Base-by-base conservation (phyloP, 2,329 filamentous ascomycete species). In the Calcarisporium arbuscula region DNA sequence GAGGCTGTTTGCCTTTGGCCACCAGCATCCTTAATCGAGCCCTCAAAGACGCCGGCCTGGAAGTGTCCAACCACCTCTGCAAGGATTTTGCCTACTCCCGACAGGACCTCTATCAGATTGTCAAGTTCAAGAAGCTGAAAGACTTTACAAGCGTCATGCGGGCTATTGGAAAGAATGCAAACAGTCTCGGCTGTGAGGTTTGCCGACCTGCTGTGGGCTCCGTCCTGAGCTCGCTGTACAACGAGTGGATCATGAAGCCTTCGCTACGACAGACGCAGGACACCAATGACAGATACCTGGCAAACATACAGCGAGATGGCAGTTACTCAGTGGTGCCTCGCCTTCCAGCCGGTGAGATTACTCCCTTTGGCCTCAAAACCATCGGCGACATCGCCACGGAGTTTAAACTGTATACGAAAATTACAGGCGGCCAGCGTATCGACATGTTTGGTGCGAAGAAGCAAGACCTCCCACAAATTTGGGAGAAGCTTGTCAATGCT, bases 391-490 rank as follows among this genome's bases (percentile, higher is more conserved):
- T 95, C 1, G 88, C 87, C 1, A 85, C 85, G 64, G 82, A 90
- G 54, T 94, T 86, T 52, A 72, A 74, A 22, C 66, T 95, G 6
- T 95, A 95, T 62, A 87, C 81, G 52, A 95, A 95, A 62, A 94
- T 95, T 53, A 95, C 88, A 0, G 88, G 88, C 36, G 88, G 85
- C 2, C 88, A 95, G 60, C 77, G 88, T 36, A 94, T 95, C 52
- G 88, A 95, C 58, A 77, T 95, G 80, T 95, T 95, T 51, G 88
- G 88, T 26, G 88, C 88, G 0, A 80, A 80, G 60, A 94, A 94
- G 62, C 83, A 92, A 45, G 86, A 95, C 55, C 68, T 95, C 14
- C 69, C 85, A 3, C 71, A 72, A 11, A 95, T 95, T 48, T 95
- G 88, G 88, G 74, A 74, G 28, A 75, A 79, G 46, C 70, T 95